Base-by-base conservation (phyloP, 2,329 filamentous ascomycete species). In the Penicillium sp. region DNA sequence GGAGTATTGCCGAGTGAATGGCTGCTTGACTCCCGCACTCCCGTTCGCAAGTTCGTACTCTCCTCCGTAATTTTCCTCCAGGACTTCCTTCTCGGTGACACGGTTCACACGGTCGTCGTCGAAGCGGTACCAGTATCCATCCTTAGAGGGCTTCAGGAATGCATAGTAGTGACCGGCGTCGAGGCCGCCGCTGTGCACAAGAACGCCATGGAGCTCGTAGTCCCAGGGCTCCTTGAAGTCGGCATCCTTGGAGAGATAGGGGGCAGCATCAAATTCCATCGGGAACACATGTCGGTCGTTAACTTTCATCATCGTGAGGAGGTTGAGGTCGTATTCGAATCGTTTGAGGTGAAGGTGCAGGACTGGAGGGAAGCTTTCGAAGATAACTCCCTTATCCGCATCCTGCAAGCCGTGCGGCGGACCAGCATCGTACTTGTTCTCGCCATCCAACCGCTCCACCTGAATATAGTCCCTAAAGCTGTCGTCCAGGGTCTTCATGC, bases 151-250 rank as follows among this genome's bases (percentile, higher is more conserved):
- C 69, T 96, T 96, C 63, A 99, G 76, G 73, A 95, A 99, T 0
- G 94, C 94, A 68, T 99, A 99, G 74, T 99, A 99, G 73, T 99
- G 94, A 3, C 94, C 94, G 10, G 95, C 92, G 70, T 99, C 96
- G 50, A 97, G 81, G 67, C 97, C 94, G 55, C 94, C 94, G 62
- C 90, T 96, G 73, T 99, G 94, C 6, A 99, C 94, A 40, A 99
- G 79, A 20, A 99, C 94, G 54, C 94, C 91, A 64, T 99, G 92
- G 18, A 99, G 78, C 69, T 95, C 89, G 73, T 99, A 99, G 39
- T 85, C 81, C 84, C 92, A 97, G 1, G 92, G 79, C 68, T 97
- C 91, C 1, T 90, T 94, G 68, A 79, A 88, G 69, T 96, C 92
- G 24, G 90, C 90, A 54, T 90, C 86, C 22, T 90, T 86, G 11